Evolutionary conservation across 2,329 filamentous ascomycete species (phyloP).

Genomic region (Penicillium sp.): DNA sequence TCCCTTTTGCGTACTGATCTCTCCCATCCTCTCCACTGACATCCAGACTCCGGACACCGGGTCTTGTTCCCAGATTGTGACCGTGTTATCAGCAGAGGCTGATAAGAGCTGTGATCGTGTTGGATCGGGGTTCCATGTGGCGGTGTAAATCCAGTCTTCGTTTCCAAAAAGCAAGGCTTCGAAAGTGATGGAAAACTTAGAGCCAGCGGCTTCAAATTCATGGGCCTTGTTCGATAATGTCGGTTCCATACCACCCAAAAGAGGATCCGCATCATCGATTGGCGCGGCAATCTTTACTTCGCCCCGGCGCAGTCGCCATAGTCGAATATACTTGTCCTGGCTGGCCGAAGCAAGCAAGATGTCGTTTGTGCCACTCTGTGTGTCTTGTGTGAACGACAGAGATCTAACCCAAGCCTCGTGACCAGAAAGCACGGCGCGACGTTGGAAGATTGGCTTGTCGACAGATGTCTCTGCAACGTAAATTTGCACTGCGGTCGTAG

Average conservation of each 20-base stretch:
- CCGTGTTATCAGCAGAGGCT: conserved; percentile 89
- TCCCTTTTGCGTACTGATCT: conserved; percentile 91
- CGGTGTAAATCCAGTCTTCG: conserved; percentile 97
- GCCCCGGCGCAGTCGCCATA: conserved; percentile 80
- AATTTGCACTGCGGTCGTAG: conserved; percentile 74
- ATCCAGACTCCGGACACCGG: conserved; percentile 83
- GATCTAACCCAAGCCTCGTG: conserved; percentile 95
- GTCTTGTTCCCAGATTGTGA: conserved; percentile 90
- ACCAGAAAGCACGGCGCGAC: conserved; percentile 73
- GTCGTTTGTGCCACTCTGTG: conserved; percentile 54
- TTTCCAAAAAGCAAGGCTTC: conserved; percentile 91
- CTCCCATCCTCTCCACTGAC: conserved; percentile 76
- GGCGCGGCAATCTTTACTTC: conserved; percentile 54
- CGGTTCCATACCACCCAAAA: conserved; percentile 51
- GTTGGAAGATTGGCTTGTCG: conserved; percentile 53
- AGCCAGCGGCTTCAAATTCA: conserved; percentile 58
- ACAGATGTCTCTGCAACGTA: conserved; percentile 55
- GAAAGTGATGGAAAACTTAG: conserved; percentile 78
- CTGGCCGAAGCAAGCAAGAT: conserved; percentile 85
- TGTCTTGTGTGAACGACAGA: conserved; percentile 69
- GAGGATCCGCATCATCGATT: conserved; percentile 33
- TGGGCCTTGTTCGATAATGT: conserved; percentile 88
- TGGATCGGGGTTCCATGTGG: conserved; percentile 61
- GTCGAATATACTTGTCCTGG: conserved; percentile 92
- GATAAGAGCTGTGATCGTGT: conserved; percentile 70